These are phyloP conservation scores for Russula sp. DNA, from an alignment of 768 basidiomycete genomes.

Conservation along the genomic window DNA sequence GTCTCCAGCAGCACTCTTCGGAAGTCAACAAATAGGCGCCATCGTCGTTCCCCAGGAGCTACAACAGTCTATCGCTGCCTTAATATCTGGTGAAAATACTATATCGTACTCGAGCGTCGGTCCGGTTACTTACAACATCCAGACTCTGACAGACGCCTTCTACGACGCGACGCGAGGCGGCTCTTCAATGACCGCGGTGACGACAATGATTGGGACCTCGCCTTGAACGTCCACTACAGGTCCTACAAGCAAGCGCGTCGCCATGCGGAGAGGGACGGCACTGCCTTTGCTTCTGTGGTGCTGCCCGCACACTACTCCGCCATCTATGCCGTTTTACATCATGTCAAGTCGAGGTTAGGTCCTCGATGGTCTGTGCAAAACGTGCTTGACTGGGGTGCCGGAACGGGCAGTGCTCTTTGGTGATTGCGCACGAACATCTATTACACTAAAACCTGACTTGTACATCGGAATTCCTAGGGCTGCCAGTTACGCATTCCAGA, in stretches of 20 bases:
- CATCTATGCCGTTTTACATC: conserved; percentile 65
- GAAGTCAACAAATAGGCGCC: conserved; percentile 64
- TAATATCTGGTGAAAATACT: conserved; percentile 55
- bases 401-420: conserved; percentile 81
- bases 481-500: conserved; percentile 57
- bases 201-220: conserved; percentile 46
- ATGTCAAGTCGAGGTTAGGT: conserved; percentile 59
- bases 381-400: conserved; percentile 82
- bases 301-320: conserved; percentile 83
- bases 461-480: conserved; percentile 45
- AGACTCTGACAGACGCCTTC: conserved; percentile 59
- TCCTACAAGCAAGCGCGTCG: conserved; percentile 50
- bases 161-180: conserved; percentile 67
- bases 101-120: background rate
- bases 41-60: conserved; percentile 71
- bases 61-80: conserved; percentile 51
- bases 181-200: conserved; percentile 46
- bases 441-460: background rate
- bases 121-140: conserved; percentile 2
- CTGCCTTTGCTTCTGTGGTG: conserved; percentile 81
- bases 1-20: conserved; percentile 79
- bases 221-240: conserved; percentile 55
- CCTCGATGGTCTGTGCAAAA: conserved; percentile 51
- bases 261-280: conserved; percentile 65
- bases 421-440: conserved; percentile 28